Evolutionary conservation across 331 rosid genomes (phyloP), one percentile per base, ranked within the genome.

Genomic region (Rosa hybrid): DNA sequence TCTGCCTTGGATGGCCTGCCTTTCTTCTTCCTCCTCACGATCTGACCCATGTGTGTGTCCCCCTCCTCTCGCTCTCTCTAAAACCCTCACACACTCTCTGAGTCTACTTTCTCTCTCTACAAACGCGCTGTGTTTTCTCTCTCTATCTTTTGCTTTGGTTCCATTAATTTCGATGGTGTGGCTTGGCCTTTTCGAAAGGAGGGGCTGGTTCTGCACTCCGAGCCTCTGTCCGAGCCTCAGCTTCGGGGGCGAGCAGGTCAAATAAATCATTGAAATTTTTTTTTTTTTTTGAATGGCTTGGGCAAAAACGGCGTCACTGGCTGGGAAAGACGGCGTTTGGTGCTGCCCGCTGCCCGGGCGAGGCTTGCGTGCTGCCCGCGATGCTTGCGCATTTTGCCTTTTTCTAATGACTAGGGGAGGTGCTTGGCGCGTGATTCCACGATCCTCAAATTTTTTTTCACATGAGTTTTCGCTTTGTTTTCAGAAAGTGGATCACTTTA

Each of bases 21-120:
- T 42, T 90, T 94, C 98, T 96, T 96, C 97, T 88, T 94, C 95
- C 97, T 84, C 90, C 88, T 91, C 83, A 91, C 98, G 97, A 92
- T 89, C 94, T 94, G 97, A 84, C 92, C 97, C 98, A 94, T 94
- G 46, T 34, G 71, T 5, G 41, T 14, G 38, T 44, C 67, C 34
- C 54, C 38, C 68, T 34, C 49, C 51, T 73, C 44, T 38, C 45
- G 17, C 75, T 4, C 68, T 23, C 71, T 21, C 78, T 30, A 80
- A 68, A 78, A 45, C 76, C 68, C 86, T 74, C 68, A 51, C 44
- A 17, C 74, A 5, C 74, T 72, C 79, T 73, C 74, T 49, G 84
- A 34, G 81, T 88, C 78, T 1, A 65, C 65, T 83, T 75, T 86
- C 76, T 76, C 82, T 71, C 84, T 82, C 92, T 85, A 83, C 27